Percentiles rank a stretch among this genome's conserved stretches.
phyloP scores from a whole-genome alignment of 768 basidiomycete species.

The Lentinula raphanica region DNA sequence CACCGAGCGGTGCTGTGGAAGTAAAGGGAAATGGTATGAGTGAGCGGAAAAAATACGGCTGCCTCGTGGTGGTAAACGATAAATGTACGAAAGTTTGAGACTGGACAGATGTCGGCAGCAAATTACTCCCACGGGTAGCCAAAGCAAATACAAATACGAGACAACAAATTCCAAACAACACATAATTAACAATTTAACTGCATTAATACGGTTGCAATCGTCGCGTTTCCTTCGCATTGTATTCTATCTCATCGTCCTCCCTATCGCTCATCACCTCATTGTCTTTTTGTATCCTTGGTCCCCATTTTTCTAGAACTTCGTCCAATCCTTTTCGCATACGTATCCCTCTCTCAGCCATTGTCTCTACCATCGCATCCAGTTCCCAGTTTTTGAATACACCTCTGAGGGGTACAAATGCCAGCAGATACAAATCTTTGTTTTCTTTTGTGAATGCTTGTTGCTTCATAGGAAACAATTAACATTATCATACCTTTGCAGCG shows the following conservation, averaged over 20 bases:
- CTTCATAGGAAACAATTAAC: constrained; percentile 6
- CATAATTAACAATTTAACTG: constrained; percentile 18
- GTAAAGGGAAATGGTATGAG: constrained; percentile 15
- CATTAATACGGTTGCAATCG: constrained; percentile 59
- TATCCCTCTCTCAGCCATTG: constrained; percentile 73
- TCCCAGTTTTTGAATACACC: constrained; percentile 55
- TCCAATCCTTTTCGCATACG: constrained; percentile 63
- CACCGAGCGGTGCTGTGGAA: constrained; percentile 16
- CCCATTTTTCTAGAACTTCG: constrained; percentile 44
- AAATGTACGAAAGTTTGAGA: constrained; percentile 4
- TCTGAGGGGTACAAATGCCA: constrained; percentile 72
- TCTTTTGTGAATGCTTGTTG: neutral
- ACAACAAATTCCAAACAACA: constrained; percentile 12
- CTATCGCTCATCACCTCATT: constrained; percentile 20
- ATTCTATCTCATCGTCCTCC: constrained; percentile 52
- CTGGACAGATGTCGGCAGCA: neutral
- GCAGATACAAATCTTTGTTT: constrained; percentile 61
- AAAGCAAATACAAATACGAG: constrained; percentile 15
- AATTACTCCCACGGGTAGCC: neutral
- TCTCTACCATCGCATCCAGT: constrained; percentile 56
- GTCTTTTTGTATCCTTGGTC: constrained; percentile 24
- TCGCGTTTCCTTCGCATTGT: constrained; percentile 51
- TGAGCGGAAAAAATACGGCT: constrained; percentile 14
- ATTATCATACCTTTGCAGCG: constrained; percentile 58
- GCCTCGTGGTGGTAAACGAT: constrained; percentile 27